Base-by-base conservation (phyloP, 148 eudicot species). In the Spergularia bocconei region DNA sequence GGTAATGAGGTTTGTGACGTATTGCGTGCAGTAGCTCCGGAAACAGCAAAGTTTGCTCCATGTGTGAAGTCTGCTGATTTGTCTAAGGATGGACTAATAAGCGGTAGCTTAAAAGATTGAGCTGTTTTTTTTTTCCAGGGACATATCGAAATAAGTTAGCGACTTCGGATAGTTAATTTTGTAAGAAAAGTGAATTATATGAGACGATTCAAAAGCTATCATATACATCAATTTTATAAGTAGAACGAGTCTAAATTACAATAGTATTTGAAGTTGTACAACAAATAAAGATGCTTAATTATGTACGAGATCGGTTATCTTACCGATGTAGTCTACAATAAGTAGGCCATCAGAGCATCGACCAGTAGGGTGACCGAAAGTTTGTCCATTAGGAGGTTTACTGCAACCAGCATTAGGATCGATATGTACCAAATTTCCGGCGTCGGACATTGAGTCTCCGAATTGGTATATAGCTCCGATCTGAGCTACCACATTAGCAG, bases 301-400 rank as follows among this genome's bases (percentile, higher is more conserved):
- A 29, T 29, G 36, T 29, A 29, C 36, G 36, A 29, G 36, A 1
- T 29, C 4, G 36, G 4, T 29, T 29, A 29, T 44, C 7, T 10
- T 69, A 79, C 82, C 82, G 41, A 79, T 5, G 58, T 29, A 69
- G 55, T 79, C 82, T 17, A 79, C 38, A 19, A 79, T 79, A 29
- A 79, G 57, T 52, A 61, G 71, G 11, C 82, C 82, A 17, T 79
- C 61, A 6, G 82, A 63, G 66, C 75, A 75, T 44, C 82, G 82
- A 63, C 82, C 81, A 11, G 77, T 79, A 25, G 81, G 69, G 2
- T 38, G 59, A 67, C 51, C 57, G n/a, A 75, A 75, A 66, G 65
- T 69, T 29, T 54, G 36, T 20, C 82, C 76, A 63, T 80, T 70
- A 13, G 82, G 82, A 44, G 41, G 54, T 11, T 23, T 55, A 0